These are phyloP conservation scores for Termitomyces sp. DNA, from an alignment of 768 basidiomycete species.

Conservation along the genomic window DNA sequence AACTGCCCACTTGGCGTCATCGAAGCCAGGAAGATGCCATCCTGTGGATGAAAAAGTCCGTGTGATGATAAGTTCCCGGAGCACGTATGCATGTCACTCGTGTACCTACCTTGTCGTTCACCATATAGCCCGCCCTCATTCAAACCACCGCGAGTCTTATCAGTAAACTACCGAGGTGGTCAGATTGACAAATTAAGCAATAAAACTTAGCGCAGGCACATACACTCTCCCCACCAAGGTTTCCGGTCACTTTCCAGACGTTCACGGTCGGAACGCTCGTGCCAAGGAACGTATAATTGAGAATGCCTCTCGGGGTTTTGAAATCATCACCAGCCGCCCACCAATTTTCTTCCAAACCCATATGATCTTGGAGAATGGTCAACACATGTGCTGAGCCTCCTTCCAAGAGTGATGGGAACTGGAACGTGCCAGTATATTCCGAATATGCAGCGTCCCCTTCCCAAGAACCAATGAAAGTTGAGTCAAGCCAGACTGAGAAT, in stretches of 20 bases:
- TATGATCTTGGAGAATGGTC: constrained; percentile 54
- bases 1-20: constrained; percentile 44
- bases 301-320: constrained; percentile 48
- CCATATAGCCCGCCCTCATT: constrained; percentile 61
- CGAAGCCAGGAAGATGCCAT: constrained; percentile 59
- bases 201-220: constrained; percentile 10
- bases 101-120: constrained; percentile 44
- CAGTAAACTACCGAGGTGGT: constrained; percentile 35
- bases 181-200: background rate
- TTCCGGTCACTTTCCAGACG: constrained; percentile 52
- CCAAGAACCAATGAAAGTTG: constrained; percentile 48
- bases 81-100: background rate
- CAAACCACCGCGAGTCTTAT: constrained; percentile 50
- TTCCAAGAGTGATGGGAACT: constrained; percentile 29
- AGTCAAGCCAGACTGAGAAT: constrained; percentile 50
- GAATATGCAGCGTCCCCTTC: constrained; percentile 35
- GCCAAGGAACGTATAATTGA: constrained; percentile 45
- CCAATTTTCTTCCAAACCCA: constrained; percentile 50
- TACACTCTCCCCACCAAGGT: constrained; percentile 47
- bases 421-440: constrained; percentile 32
- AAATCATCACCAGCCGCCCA: constrained; percentile 41
- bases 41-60: constrained; percentile 28
- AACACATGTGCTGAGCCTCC: constrained; percentile 39
- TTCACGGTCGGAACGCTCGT: constrained; percentile 34
- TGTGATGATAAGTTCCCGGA: background rate